These are phyloP conservation scores for Trichosanthes truncata DNA, from an alignment of 306 rosid species.

Conservation along the genomic window DNA sequence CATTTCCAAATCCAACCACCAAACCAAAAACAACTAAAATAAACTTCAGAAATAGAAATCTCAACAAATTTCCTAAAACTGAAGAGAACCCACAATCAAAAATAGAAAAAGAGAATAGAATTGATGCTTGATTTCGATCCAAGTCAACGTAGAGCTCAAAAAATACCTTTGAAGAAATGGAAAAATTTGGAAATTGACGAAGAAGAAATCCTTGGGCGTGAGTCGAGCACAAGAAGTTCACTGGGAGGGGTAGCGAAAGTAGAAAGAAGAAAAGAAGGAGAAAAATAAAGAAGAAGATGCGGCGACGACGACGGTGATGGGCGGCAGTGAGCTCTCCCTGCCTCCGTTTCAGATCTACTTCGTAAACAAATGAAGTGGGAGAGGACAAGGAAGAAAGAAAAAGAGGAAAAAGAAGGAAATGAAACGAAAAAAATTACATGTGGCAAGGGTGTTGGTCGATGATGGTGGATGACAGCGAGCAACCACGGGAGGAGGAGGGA, in stretches of 20 bases:
- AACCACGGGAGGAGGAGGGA: no score
- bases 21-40: background rate
- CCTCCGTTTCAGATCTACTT: no score
- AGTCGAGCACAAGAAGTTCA: conserved; percentile 3
- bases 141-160: background rate
- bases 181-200: background rate
- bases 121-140: background rate
- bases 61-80: background rate
- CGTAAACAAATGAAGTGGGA: no score
- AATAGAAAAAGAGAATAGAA: background rate
- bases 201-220: background rate
- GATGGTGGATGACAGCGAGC: no score
- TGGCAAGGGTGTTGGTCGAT: no score
- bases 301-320: no score
- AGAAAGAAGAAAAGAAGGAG: no score
- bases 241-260: background rate
- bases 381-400: no score
- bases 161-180: background rate
- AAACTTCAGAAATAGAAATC: background rate
- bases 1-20: conserved; percentile 1
- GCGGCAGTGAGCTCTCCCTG: no score
- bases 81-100: background rate
- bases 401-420: no score
- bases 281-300: no score
- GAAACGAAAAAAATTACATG: no score